Evolutionary conservation across 768 basidiomycete species (phyloP).

Genomic region (Xerocomellus intermedius): DNA sequence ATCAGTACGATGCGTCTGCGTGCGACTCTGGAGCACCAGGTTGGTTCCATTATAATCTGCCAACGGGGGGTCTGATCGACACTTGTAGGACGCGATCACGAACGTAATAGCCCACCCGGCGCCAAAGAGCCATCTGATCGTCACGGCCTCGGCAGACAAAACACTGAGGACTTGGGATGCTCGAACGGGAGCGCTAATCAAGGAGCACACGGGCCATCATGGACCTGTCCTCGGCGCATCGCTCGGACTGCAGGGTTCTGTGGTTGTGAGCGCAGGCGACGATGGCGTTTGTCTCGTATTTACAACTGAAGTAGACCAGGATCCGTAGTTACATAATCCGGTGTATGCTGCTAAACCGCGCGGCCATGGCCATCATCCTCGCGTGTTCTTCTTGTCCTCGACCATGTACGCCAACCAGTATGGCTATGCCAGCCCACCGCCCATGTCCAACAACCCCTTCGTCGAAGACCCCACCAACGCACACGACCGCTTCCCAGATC

Average conservation of each 20-base stretch:
- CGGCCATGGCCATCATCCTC: not conserved
- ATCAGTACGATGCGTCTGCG: slow-evolving; percentile 81
- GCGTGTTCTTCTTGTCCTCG: not conserved
- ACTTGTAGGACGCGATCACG: slow-evolving; percentile 79
- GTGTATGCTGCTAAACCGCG: not conserved
- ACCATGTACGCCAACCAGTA: slow-evolving; percentile 45
- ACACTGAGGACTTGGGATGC: slow-evolving; percentile 92
- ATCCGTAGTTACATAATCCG: slow-evolving; percentile 22
- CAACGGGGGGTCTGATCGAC: slow-evolving; percentile 2
- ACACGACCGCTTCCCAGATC: slow-evolving; percentile 62
- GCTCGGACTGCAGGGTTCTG: slow-evolving; percentile 64
- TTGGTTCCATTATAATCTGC: slow-evolving; percentile 34
- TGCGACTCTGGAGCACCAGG: slow-evolving; percentile 78
- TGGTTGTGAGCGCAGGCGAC: slow-evolving; percentile 87
- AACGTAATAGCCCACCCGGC: slow-evolving; percentile 70
- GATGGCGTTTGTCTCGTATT: slow-evolving; percentile 87
- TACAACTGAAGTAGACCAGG: slow-evolving; percentile 47
- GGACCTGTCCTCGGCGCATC: slow-evolving; percentile 75
- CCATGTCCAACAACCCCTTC: slow-evolving; percentile 71
- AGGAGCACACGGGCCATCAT: slow-evolving; percentile 80
- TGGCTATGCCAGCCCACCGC: slow-evolving; percentile 18
- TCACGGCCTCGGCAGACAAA: slow-evolving; percentile 85
- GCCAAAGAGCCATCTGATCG: slow-evolving; percentile 73
- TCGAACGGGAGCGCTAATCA: slow-evolving; percentile 74
- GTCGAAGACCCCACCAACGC: slow-evolving; percentile 49